Conservation (phyloP, 768 basidiomycete species). For the Termitomyces sp. region DNA sequence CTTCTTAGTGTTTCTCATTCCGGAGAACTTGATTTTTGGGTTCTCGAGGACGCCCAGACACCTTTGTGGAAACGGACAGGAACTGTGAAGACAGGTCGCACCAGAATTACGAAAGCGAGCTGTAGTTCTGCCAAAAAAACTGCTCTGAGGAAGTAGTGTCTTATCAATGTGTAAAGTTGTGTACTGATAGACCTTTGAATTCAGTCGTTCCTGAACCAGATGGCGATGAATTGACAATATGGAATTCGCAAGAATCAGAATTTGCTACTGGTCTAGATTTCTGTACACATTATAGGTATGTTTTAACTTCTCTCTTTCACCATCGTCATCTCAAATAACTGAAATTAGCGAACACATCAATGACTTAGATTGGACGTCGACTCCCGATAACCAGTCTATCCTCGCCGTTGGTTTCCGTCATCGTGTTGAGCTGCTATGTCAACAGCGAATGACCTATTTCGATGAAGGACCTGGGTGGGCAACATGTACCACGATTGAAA, state of each 20-base stretch:
- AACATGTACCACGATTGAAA: constrained; percentile 62
- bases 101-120: constrained; percentile 59
- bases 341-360: constrained; percentile 50
- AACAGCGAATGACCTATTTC: constrained; percentile 90
- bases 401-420: constrained; percentile 83
- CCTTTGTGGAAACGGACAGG: constrained; percentile 65
- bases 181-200: constrained; percentile 5
- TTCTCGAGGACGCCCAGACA: constrained; percentile 38
- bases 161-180: not conserved
- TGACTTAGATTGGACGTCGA: constrained; percentile 92
- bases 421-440: constrained; percentile 81
- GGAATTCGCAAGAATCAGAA: constrained; percentile 94
- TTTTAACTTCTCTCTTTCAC: not conserved
- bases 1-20: constrained; percentile 70
- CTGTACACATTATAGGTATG: constrained; percentile 53
- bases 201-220: constrained; percentile 55
- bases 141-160: constrained; percentile 58
- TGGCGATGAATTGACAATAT: constrained; percentile 84
- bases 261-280: constrained; percentile 90
- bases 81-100: constrained; percentile 65
- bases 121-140: constrained; percentile 94
- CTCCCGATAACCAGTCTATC: constrained; percentile 84
- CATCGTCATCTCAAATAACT: not conserved
- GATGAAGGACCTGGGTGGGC: constrained; percentile 79
- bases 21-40: constrained; percentile 89